Percentiles rank a stretch among this genome's conserved stretches.
These are phyloP conservation scores for Coniferiporia weirii DNA, from an alignment of 1,284 basidiomycete species.

Conservation along the genomic window DNA sequence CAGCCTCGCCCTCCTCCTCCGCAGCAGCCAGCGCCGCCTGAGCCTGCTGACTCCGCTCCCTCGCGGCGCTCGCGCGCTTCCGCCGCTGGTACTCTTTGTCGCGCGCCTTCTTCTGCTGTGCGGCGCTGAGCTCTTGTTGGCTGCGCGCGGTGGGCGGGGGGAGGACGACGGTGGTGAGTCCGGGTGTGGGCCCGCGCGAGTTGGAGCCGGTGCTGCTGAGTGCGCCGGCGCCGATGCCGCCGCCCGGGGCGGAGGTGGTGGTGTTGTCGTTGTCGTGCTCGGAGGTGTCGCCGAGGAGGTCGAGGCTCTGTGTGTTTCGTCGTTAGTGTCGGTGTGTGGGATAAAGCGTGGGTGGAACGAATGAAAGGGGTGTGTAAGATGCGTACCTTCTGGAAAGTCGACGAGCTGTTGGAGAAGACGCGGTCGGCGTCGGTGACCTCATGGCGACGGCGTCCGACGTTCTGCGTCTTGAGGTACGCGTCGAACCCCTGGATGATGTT, in stretches of 20 bases:
- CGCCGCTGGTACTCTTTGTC: conserved; percentile 73
- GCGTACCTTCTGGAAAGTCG: conserved; percentile 64
- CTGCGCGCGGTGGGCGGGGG: conserved; percentile 54
- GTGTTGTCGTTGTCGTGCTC: conserved; percentile 37
- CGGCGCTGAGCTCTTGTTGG: conserved; percentile 52
- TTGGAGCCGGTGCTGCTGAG: conserved; percentile 22
- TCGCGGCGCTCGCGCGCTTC: conserved; percentile 51
- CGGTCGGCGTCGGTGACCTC: conserved; percentile 73
- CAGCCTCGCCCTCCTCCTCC: too few relatives aligned
- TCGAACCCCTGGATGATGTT: conserved; percentile 83
- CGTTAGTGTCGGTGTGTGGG: not conserved
- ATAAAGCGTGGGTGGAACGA: not conserved
- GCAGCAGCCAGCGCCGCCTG: too few relatives aligned
- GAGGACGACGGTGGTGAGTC: conserved; percentile 64
- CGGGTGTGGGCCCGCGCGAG: conserved; percentile 49
- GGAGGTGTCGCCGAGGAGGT: conserved; percentile 58
- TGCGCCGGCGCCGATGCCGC: too few relatives aligned
- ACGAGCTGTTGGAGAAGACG: conserved; percentile 73
- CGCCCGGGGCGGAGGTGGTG: not conserved
- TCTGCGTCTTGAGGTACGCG: conserved; percentile 73
- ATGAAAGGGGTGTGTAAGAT: not conserved
- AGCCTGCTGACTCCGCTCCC: not conserved
- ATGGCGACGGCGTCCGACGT: conserved; percentile 57
- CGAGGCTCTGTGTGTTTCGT: conserved; percentile 52
- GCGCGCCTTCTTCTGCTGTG: conserved; percentile 64